Evolutionary conservation across 768 basidiomycete genomes (phyloP).

Genomic region (Xerocomellus chrysenteron): DNA sequence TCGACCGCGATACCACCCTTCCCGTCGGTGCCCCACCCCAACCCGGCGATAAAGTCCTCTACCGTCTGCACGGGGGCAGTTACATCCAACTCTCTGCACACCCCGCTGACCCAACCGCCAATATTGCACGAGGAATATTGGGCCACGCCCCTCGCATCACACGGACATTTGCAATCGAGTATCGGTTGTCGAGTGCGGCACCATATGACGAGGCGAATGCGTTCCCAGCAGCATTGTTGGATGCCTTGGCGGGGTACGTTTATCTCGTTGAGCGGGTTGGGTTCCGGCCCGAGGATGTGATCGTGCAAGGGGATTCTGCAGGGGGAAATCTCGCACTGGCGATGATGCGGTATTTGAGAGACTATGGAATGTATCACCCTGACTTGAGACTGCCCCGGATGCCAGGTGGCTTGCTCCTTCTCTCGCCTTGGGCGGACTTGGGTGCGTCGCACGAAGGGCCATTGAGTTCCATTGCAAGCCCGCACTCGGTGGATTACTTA

Average conservation of each 20-base stretch:
- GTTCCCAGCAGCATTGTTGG: slow-evolving; percentile 55
- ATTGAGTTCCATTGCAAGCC: slow-evolving; percentile 37
- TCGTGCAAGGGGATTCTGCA: slow-evolving; percentile 53
- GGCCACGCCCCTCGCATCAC: slow-evolving; percentile 13
- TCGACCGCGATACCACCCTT: slow-evolving; percentile 21
- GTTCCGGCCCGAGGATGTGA: slow-evolving; percentile 42
- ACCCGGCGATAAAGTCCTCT: slow-evolving; percentile 35
- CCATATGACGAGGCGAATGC: slow-evolving; percentile 34
- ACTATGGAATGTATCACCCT: slow-evolving; percentile 11
- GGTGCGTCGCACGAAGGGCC: slow-evolving; percentile 26
- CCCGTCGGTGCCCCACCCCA: slow-evolving; percentile 19
- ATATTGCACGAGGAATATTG: slow-evolving; percentile 22
- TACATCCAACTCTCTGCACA: slow-evolving; percentile 30
- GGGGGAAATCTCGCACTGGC: slow-evolving; percentile 50
- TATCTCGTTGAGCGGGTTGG: slow-evolving; percentile 47
- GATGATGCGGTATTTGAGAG: slow-evolving; percentile 38
- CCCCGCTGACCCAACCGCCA: slow-evolving; percentile 25
- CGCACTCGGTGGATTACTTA: slow-evolving; percentile 30
- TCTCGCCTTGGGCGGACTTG: slow-evolving; percentile 34
- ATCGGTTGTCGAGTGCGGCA: slow-evolving; percentile 39
- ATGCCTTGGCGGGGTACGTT: slow-evolving; percentile 48
- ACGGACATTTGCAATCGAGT: slow-evolving; percentile 44
- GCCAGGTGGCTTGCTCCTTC: slow-evolving; percentile 34
- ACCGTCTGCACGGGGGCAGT: slow-evolving; percentile 33
- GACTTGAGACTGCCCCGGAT: slow-evolving; percentile 18